Evolutionary conservation across 768 basidiomycete genomes (phyloP).

Genomic region (Agaricus blazei): DNA sequence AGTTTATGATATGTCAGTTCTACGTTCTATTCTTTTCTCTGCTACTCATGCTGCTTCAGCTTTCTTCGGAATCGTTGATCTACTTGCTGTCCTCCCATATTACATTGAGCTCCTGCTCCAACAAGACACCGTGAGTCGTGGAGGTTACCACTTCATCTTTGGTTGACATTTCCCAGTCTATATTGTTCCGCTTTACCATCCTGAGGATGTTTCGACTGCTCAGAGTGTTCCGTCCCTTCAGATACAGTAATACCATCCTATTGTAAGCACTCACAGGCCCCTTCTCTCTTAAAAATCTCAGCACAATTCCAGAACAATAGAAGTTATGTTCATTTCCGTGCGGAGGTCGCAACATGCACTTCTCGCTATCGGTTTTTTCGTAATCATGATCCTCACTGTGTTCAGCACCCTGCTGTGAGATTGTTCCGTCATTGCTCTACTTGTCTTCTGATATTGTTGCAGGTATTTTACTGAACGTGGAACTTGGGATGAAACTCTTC

Average conservation of each 20-base stretch:
- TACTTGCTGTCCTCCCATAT: conserved; percentile 83
- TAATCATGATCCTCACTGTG: conserved; percentile 79
- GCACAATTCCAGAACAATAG: conserved; percentile 55
- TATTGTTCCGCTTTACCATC: conserved; percentile 87
- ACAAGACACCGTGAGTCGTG: conserved; percentile 68
- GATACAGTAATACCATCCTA: conserved; percentile 77
- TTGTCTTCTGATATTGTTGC: neutral
- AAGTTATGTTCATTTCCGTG: conserved; percentile 90
- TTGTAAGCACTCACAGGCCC: conserved; percentile 42
- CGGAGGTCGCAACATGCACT: conserved; percentile 83
- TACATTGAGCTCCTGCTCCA: conserved; percentile 81
- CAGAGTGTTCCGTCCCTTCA: conserved; percentile 87
- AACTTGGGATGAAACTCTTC: conserved; percentile 79
- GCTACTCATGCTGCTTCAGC: conserved; percentile 24
- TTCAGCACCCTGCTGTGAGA: conserved; percentile 81
- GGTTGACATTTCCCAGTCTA: conserved; percentile 37
- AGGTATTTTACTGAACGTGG: conserved; percentile 91
- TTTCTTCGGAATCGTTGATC: conserved; percentile 83
- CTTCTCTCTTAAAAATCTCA: neutral
- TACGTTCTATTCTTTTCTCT: conserved; percentile 14
- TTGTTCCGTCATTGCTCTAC: neutral
- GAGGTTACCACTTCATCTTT: neutral
- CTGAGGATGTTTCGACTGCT: conserved; percentile 85
- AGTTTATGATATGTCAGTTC: conserved; percentile 64
- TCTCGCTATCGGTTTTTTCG: conserved; percentile 84